Evolutionary conservation across 371 early-diverging fungal species (phyloP).

Genomic region (Mortierella sp.): DNA sequence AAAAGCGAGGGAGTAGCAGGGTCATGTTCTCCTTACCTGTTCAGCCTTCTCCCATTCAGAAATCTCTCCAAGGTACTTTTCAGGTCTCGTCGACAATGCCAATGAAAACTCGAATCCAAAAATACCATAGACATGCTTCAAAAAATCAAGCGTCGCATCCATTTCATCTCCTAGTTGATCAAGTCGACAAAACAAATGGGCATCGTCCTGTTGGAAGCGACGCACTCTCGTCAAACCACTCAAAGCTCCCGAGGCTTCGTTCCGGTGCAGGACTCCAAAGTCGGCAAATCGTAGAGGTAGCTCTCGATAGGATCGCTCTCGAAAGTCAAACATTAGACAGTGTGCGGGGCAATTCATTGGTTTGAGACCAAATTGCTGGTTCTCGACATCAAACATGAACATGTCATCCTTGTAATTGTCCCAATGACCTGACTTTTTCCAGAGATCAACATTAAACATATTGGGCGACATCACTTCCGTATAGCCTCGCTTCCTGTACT

Average conservation of each 20-base stretch:
- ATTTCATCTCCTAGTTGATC: conserved; percentile 90
- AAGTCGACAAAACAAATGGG: conserved; percentile 96
- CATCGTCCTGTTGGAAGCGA: conserved; percentile 99
- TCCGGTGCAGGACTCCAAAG: conserved; percentile 99
- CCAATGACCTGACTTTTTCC: conserved; percentile 99
- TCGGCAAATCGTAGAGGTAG: conserved; percentile 99
- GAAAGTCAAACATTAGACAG: conserved; percentile 96
- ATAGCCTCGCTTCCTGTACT: conserved; percentile 84
- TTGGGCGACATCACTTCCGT: conserved; percentile 98
- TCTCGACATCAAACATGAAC: conserved; percentile 95
- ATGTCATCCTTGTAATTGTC: conserved; percentile 99
- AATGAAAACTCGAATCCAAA: conserved; percentile 90
- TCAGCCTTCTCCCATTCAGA: conserved; percentile 98
- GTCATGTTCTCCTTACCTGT: conserved; percentile 41
- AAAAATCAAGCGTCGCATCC: conserved; percentile 82
- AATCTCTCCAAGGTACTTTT: conserved; percentile 89
- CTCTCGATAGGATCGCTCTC: conserved; percentile 95
- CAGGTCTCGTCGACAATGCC: conserved; percentile 96
- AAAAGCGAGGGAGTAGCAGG: too few species aligned
- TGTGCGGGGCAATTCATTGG: conserved; percentile 99
- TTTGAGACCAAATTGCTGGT: conserved; percentile 95
- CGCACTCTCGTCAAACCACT: conserved; percentile 98
- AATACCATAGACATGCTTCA: conserved; percentile 86
- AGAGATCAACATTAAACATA: conserved; percentile 95
- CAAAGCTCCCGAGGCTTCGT: conserved; percentile 98